Base-by-base conservation (phyloP, 2,329 filamentous ascomycete genomes). In the Aspergillus pseudonomiae region DNA sequence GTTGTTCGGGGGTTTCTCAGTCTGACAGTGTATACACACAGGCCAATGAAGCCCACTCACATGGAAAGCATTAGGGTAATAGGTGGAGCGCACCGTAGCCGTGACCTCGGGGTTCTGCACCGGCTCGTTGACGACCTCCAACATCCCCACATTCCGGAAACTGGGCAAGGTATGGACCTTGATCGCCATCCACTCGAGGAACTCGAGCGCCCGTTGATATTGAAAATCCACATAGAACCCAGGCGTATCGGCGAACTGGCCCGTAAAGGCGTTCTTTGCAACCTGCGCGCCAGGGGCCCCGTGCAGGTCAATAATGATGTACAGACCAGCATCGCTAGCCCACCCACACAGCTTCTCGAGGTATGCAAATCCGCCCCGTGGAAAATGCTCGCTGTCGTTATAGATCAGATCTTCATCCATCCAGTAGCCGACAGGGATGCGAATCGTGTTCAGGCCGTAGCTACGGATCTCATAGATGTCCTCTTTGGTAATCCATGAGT, bases 51-150 rank as follows among this genome's bases (percentile, higher is more conserved):
- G 24, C 24, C 41, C 11, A 69, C 70, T 69, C 67, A 78, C 77
- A 3, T 64, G 63, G 65, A 79, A 78, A 3, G 83, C 84, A 14
- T 77, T 78, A 4, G 80, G 81, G 68, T 87, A 87, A 74, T 79
- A 87, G 11, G 69, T 73, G 19, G 74, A 73, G 11, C 77, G 70
- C 71, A 85, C 75, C 1, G 73, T 72, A 4, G 74, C 72, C 2
- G 74, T 74, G 6, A 68, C 69, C 12, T 73, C 67, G 53, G 74
- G 65, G 56, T 79, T 73, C 57, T 80, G 79, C 14, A 83, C 72
- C 4, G 86, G 86, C 71, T 89, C 86, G 68, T 88, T 89, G 60
- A 88, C 77, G 14, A 88, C 74, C 70, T 85, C 81, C 43, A 89
- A 72, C 82, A 86, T 88, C 61, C 86, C 86, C 30, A 88, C 86